These are phyloP conservation scores for Cyclotella cryptica DNA, from an alignment of 108 stramenopile genomes.

Conservation along the genomic window DNA sequence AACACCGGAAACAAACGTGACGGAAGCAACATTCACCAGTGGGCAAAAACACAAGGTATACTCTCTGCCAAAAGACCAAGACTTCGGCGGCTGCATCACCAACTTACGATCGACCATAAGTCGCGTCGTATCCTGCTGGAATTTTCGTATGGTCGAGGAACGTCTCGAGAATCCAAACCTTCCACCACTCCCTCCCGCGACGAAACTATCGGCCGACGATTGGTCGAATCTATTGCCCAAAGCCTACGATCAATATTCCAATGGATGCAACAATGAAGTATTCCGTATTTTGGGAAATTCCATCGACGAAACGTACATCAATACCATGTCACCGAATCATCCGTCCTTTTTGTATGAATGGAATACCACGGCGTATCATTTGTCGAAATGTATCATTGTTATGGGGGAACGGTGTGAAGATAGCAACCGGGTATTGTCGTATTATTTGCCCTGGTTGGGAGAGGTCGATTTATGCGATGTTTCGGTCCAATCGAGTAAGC, in stretches of 20 bases:
- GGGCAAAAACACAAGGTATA: neutral
- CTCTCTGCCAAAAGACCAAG: neutral
- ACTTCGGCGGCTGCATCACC: constrained; percentile 18
- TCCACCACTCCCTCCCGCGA: constrained; percentile 11
- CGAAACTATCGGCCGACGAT: constrained; percentile 17
- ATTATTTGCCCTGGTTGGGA: constrained; percentile 35
- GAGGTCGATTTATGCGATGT: constrained; percentile 17
- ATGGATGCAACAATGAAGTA: constrained; percentile 39
- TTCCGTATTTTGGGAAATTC: constrained; percentile 16
- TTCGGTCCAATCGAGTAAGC: neutral
- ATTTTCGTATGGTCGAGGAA: constrained; percentile 23
- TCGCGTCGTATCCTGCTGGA: constrained; percentile 37
- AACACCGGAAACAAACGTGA: neutral
- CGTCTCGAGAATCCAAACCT: neutral
- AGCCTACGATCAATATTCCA: constrained; percentile 8
- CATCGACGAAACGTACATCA: constrained; percentile 10
- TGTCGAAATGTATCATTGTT: constrained; percentile 28
- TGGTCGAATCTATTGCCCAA: constrained; percentile 25
- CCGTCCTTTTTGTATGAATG: constrained; percentile 24
- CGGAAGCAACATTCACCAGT: neutral
- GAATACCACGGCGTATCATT: neutral
- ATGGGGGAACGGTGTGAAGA: constrained; percentile 27
- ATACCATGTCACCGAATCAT: constrained; percentile 13
- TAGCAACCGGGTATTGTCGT: constrained; percentile 10
- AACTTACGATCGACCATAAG: constrained; percentile 22